Conservation (phyloP, 2,329 filamentous ascomycete species). For the Trichoderma sp. region DNA sequence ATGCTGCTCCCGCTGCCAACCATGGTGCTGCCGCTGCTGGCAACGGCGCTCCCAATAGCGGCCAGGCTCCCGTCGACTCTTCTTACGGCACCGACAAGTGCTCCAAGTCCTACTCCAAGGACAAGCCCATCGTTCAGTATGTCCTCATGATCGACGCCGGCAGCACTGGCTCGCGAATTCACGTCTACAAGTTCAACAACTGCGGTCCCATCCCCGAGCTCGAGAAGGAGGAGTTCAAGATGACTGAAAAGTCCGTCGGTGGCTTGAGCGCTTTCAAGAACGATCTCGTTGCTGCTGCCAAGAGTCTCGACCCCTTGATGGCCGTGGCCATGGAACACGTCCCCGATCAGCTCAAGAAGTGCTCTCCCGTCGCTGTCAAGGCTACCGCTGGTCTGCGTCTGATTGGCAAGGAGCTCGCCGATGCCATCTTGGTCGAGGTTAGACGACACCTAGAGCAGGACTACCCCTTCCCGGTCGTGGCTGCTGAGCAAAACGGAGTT, state of each 20-base stretch:
- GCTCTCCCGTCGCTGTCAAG: slow-evolving; percentile 95
- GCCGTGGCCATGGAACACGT: slow-evolving; percentile 80
- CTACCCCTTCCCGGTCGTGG: slow-evolving; percentile 93
- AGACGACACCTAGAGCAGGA: slow-evolving; percentile 77
- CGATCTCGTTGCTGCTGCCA: slow-evolving; percentile 83
- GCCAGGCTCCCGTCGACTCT: slow-evolving; percentile 57
- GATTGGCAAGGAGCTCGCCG: slow-evolving; percentile 75
- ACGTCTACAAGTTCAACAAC: slow-evolving; percentile 99
- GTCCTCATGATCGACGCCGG: slow-evolving; percentile 98
- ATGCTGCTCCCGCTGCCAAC: slow-evolving; percentile 26
- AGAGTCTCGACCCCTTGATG: slow-evolving; percentile 84
- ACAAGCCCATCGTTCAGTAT: slow-evolving; percentile 95
- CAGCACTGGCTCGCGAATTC: slow-evolving; percentile 95
- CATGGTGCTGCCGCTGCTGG: slow-evolving; percentile 4
- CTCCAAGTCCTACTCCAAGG: slow-evolving; percentile 76
- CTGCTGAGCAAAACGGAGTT: slow-evolving; percentile 79
- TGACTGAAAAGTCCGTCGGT: slow-evolving; percentile 83
- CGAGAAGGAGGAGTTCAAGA: slow-evolving; percentile 88
- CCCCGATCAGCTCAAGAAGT: slow-evolving; percentile 84
- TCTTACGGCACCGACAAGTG: slow-evolving; percentile 71
- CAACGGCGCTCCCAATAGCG: slow-evolving; percentile 32
- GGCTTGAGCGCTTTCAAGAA: slow-evolving; percentile 82
- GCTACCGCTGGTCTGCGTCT: slow-evolving; percentile 91
- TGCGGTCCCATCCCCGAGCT: slow-evolving; percentile 93
- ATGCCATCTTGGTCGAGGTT: slow-evolving; percentile 83